Conservation (phyloP, 1,284 basidiomycete species). For the Austroboletus novae-zelandiae region DNA sequence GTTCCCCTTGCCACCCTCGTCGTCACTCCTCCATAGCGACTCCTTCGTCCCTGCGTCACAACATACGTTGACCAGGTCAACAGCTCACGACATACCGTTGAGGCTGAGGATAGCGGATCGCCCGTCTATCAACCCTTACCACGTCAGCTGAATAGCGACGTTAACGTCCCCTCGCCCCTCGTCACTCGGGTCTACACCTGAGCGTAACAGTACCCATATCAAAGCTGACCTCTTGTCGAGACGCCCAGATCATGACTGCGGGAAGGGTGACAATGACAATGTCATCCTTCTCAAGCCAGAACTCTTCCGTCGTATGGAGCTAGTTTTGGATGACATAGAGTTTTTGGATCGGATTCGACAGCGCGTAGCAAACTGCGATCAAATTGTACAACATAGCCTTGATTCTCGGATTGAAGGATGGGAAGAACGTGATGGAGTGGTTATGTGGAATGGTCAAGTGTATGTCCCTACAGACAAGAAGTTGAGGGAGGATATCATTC, state of each 20-base stretch:
- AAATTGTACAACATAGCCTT: neutral
- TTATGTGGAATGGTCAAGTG: conserved; percentile 9
- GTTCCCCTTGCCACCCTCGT: too few species aligned
- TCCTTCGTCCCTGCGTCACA: too few species aligned
- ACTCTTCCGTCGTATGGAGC: neutral
- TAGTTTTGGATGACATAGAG: neutral
- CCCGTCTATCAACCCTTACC: too few species aligned
- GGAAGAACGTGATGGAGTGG: conserved; percentile 7
- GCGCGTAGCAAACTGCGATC: neutral
- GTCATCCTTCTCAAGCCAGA: neutral
- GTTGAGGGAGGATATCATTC: conserved; percentile 23
- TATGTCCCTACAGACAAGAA: conserved; percentile 23
- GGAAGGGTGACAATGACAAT: neutral
- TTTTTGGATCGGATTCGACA: neutral
- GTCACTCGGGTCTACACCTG: too few species aligned
- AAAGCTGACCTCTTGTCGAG: neutral
- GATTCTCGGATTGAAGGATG: conserved; percentile 9
- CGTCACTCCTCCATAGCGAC: too few species aligned
- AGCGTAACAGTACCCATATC: too few species aligned
- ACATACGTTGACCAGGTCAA: too few species aligned
- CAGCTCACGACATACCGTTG: too few species aligned
- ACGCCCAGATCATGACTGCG: neutral
- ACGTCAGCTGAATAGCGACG: too few species aligned
- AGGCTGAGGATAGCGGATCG: too few species aligned
- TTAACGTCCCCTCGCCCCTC: too few species aligned